Conservation (phyloP, 805 yeast species). For the Starmerella lactis-condensi region DNA sequence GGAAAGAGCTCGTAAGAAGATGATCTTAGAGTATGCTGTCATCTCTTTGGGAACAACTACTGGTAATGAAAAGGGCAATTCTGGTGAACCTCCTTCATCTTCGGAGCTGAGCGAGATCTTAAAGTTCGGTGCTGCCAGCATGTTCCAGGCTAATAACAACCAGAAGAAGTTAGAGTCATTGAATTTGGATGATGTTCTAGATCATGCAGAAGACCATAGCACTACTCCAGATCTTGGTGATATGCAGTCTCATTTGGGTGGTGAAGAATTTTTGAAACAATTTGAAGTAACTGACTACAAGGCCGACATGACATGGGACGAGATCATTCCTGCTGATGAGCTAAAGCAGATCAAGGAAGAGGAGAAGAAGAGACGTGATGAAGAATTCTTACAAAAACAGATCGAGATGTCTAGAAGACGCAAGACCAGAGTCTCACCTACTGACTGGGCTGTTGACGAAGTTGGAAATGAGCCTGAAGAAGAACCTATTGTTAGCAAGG, state of each 20-base stretch:
- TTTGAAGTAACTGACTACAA: conserved; percentile 97
- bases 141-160: conserved; percentile 90
- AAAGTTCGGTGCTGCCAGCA: conserved; percentile 95
- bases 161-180: conserved; percentile 89
- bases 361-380: conserved; percentile 72
- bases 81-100: conserved; percentile 35
- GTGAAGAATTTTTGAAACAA: conserved; percentile 91
- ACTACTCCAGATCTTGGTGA: conserved; percentile 95
- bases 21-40: conserved; percentile 95
- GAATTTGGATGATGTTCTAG: conserved; percentile 86
- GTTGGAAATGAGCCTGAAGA: conserved; percentile 31
- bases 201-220: conserved; percentile 92
- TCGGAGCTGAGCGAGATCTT: conserved; percentile 81
- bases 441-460: conserved; percentile 54
- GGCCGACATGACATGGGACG: conserved; percentile 98
- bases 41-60: conserved; percentile 88
- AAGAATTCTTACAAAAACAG: conserved; percentile 71
- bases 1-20: conserved; percentile 92
- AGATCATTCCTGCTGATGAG: conserved; percentile 91
- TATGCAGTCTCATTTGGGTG: conserved; percentile 66
- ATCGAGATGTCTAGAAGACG: conserved; percentile 72
- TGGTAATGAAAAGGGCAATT: conserved; percentile 39
- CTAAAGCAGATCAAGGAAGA: conserved; percentile 74
- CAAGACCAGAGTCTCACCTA: conserved; percentile 47
- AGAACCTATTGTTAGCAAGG: conserved; percentile 22